phyloP scores from a whole-genome alignment of 352 stramenopile species.

The Phytopythium montanum region DNA sequence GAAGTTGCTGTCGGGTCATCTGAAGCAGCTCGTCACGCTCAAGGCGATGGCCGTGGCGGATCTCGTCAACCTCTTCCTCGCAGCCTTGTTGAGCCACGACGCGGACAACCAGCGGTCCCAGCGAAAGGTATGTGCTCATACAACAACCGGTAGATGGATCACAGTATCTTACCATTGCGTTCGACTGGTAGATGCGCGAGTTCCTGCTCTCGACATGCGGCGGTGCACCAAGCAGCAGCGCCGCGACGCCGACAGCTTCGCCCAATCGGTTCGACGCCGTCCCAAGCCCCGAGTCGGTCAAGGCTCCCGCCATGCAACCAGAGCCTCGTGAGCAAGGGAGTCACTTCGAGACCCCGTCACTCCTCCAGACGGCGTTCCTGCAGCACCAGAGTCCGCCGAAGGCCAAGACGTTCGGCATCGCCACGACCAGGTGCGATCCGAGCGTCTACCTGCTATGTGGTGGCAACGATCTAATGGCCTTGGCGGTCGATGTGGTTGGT shows the following conservation, averaged over 20 bases:
- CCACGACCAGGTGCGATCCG: conserved; percentile 32
- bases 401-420: conserved; percentile 49
- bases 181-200: conserved; percentile 48
- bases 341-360: conserved; percentile 29
- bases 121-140: conserved; percentile 45
- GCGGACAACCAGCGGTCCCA: conserved; percentile 52
- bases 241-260: conserved; percentile 14
- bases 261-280: conserved; percentile 13
- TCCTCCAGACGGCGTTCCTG: conserved; percentile 64
- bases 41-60: conserved; percentile 32
- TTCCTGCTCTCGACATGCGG: conserved; percentile 48
- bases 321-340: conserved; percentile 5
- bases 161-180: background rate
- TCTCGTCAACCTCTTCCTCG: conserved; percentile 44
- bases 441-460: background rate
- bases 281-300: conserved; percentile 13
- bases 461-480: too few relatives aligned
- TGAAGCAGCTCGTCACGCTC: conserved; percentile 50
- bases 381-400: conserved; percentile 52
- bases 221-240: conserved; percentile 13
- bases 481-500: background rate
- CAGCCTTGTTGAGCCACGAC: conserved; percentile 56
- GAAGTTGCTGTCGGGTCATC: conserved; percentile 52
- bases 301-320: conserved; percentile 3
- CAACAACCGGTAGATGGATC: background rate